Evolutionary conservation across 2,329 filamentous ascomycete genomes (phyloP).

Genomic region (Dichotomopilus funicola): DNA sequence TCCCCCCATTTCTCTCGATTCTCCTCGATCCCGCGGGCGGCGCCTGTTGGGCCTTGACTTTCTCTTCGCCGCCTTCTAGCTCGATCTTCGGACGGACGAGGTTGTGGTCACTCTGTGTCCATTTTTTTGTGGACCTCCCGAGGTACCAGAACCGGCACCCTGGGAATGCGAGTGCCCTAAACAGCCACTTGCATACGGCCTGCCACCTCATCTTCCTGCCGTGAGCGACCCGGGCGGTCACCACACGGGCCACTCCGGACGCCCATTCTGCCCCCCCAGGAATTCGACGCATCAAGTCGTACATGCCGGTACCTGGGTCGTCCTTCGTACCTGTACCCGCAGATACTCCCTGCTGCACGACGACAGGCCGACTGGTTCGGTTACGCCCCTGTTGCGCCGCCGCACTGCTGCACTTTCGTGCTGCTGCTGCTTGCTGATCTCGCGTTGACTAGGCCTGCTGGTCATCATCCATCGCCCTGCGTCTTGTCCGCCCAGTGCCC

Average conservation of each 20-base stretch:
- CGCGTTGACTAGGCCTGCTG: conserved; percentile 14
- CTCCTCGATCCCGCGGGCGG: no score
- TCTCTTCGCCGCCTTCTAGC: no score
- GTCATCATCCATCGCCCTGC: conserved; percentile 23
- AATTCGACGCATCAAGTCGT: conserved; percentile 23
- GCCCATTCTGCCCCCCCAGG: conserved; percentile 27
- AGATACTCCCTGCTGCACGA: conserved; percentile 17
- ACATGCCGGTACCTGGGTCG: conserved; percentile 28
- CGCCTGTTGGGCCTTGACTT: no score
- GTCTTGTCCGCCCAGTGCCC: neutral
- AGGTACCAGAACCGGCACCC: conserved; percentile 24
- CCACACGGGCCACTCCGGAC: conserved; percentile 34
- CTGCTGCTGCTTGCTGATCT: conserved; percentile 22
- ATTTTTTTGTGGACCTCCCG: conserved; percentile 15
- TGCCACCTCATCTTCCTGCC: conserved; percentile 41
- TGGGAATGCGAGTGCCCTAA: conserved; percentile 32
- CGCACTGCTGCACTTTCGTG: no score
- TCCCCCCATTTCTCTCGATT: no score
- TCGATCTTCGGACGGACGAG: neutral
- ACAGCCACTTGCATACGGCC: conserved; percentile 40
- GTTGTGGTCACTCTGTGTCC: neutral
- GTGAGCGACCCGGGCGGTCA: conserved; percentile 31
- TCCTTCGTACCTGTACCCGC: conserved; percentile 29
- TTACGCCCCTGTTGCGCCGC: conserved; percentile 14
- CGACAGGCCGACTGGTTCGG: conserved; percentile 17